Base-by-base conservation (phyloP, 345 rosid species). In the Eucalyptus urophylla region DNA sequence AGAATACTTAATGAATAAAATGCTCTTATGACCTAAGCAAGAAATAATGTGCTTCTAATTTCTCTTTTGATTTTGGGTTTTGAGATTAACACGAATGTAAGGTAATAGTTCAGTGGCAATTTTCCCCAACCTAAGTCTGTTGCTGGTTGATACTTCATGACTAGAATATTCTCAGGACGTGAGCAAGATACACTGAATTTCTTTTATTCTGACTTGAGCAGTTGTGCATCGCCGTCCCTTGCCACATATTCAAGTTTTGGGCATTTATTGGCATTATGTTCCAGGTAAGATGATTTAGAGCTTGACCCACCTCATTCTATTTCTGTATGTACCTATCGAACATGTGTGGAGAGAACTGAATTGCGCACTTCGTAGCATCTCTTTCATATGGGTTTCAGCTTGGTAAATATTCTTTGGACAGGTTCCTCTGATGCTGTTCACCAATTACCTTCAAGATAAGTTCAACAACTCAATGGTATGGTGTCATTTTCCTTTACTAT, bases 201-300 rank as follows among this genome's bases (percentile, higher is more conserved):
- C 19, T 76, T 80, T 86, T 24, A 29, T 76, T 40, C 85, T 76
- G 15, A 65, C 88, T 51, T 92, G 58, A 16, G 67, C 95, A 98
- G 99, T 89, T 98, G 90, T 98, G 99, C 90, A 96, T 97, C 86
- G 99, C 99, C 49, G 98, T 98, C 88, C 99, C 99, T 80, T 97
- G 99, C 93, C 99, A 94, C 92, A 92, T 98, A 49, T 98, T 96
- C 92, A 96, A 96, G 92, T 91, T 94, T 49, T 98, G 99, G 99
- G 99, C 99, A 88, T 97, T 95, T 89, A 90, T 96, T 27, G 99
- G 99, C 56, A 97, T 98, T 25, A 96, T 98, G 99, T 92, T 98
- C 92, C 99, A 97, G 99, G 99, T 98, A 92, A 83, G 87, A 81
- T 37, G 12, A 12, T 49, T 50, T 22, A 21, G 47, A 76, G 85